Evolutionary conservation across 306 rosid species (phyloP).

Genomic region (Dryas alaskensis): DNA sequence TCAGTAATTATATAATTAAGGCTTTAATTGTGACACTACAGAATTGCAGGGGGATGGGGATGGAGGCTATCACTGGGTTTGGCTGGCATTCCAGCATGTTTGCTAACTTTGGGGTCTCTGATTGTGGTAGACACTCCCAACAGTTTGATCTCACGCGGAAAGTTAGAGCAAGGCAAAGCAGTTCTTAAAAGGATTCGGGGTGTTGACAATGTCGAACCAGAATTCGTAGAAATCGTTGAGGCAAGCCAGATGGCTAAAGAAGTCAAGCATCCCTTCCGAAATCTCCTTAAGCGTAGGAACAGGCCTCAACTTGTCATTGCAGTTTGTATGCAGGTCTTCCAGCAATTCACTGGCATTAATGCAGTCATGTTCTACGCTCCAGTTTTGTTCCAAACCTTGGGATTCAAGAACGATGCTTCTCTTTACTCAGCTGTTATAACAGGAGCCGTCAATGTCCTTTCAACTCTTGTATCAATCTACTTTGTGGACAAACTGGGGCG

Average conservation of each 20-base stretch:
- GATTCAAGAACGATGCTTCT: slow-evolving; percentile 60
- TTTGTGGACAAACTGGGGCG: slow-evolving; percentile 65
- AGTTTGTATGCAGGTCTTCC: slow-evolving; percentile 58
- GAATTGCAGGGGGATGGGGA: slow-evolving; percentile 56
- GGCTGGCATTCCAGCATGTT: slow-evolving; percentile 47
- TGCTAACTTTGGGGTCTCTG: slow-evolving; percentile 41
- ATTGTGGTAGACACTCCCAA: slow-evolving; percentile 51
- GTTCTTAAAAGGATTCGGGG: slow-evolving; percentile 58
- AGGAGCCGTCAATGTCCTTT: slow-evolving; percentile 59
- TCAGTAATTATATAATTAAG: not conserved
- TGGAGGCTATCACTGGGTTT: slow-evolving; percentile 65
- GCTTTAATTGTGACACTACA: not conserved
- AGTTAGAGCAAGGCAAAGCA: slow-evolving; percentile 38
- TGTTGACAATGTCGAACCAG: slow-evolving; percentile 44
- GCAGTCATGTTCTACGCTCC: slow-evolving; percentile 93
- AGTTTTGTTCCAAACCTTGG: slow-evolving; percentile 60
- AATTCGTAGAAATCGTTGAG: slow-evolving; percentile 44
- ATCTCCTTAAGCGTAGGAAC: slow-evolving; percentile 40
- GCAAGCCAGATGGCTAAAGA: slow-evolving; percentile 47
- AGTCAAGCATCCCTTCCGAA: slow-evolving; percentile 41
- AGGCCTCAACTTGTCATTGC: slow-evolving; percentile 57
- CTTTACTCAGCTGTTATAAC: slow-evolving; percentile 69
- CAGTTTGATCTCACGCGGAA: slow-evolving; percentile 55
- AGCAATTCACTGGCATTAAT: slow-evolving; percentile 77
- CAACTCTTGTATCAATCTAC: slow-evolving; percentile 65